Base-by-base conservation (phyloP, 1,139 yeast species). In the Meyerozyma guilliermondii region DNA sequence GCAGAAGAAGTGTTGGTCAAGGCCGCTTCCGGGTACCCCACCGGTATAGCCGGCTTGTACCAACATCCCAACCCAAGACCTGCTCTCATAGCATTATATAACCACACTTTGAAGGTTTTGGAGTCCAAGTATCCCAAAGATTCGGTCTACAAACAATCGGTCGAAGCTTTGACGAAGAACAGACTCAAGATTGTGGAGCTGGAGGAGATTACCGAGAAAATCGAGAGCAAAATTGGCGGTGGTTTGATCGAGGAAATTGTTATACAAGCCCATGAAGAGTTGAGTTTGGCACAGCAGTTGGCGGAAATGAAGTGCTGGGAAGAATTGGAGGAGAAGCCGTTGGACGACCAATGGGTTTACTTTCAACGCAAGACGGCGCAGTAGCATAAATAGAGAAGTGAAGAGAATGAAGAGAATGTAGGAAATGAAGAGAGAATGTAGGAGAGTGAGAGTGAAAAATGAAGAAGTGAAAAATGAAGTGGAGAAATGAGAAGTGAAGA, bases 1-100 rank as follows among this genome's bases (percentile, higher is more conserved):
- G 78, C 77, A 5, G 72, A 76, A 49, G 81, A 80, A 51, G 81
- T 85, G 34, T 72, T 85, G 50, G 76, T 85, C 47, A 80, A 74
- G 58, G 71, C 88, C n/a, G 79, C 80, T 5, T 66, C 73, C 38
- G 92, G 92, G 9, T 72, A 76, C 51, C 86, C 92, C 33, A 87
- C 95, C 31, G 96, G 96, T 53, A 58, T 87, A 48, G 77, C 95
- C 7, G 95, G 95, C 1, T 62, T 87, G 48, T 74, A 70, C 59
- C 85, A 83, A 58, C 95, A 87, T 60, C 95, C 95, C 44, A 77
- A 83, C 60, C 95, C 96, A 45, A 79, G 88, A 62, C 92, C 94
- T 3, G 87, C 91, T 3, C 73, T 87, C 54, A 68, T 81, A 45
- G 76, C 85, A 41, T 71, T 87, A 39, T 87, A 87, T 67, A 77